These are phyloP conservation scores for Ophiostoma tasmaniense DNA, from an alignment of 2,329 filamentous ascomycete species.

Conservation along the genomic window DNA sequence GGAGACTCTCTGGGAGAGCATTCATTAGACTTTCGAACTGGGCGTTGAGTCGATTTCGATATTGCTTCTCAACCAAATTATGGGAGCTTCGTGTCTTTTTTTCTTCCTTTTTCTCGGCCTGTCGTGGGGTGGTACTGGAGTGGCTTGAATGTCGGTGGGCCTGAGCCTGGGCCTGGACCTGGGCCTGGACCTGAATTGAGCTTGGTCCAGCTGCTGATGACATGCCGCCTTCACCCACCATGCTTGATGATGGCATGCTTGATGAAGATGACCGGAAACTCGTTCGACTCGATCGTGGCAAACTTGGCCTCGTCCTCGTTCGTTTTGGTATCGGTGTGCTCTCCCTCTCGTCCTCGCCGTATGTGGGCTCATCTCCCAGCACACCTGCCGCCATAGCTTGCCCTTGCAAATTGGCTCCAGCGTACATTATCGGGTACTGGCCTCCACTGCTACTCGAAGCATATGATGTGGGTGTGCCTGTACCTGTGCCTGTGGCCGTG, in stretches of 20 bases:
- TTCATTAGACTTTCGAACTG: constrained; percentile 20
- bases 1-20: constrained; percentile 18
- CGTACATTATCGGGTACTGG: background rate
- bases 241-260: background rate
- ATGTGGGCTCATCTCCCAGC: background rate
- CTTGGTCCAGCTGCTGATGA: background rate
- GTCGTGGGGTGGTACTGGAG: constrained; percentile 1
- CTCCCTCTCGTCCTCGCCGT: background rate
- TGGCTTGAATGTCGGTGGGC: background rate
- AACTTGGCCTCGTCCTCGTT: background rate
- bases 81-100: constrained; percentile 15
- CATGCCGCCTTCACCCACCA: background rate
- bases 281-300: background rate
- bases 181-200: background rate
- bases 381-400: background rate
- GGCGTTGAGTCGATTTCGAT: constrained; percentile 20
- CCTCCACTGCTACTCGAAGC: constrained; percentile 12
- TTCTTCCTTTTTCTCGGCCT: constrained; percentile 22
- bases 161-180: background rate
- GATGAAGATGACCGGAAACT: background rate
- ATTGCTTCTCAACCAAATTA: constrained; percentile 22
- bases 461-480: background rate
- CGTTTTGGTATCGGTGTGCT: background rate
- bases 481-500: background rate
- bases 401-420: background rate